Base-by-base conservation (phyloP, 1,284 basidiomycete species). In the Malassezia globosa region DNA sequence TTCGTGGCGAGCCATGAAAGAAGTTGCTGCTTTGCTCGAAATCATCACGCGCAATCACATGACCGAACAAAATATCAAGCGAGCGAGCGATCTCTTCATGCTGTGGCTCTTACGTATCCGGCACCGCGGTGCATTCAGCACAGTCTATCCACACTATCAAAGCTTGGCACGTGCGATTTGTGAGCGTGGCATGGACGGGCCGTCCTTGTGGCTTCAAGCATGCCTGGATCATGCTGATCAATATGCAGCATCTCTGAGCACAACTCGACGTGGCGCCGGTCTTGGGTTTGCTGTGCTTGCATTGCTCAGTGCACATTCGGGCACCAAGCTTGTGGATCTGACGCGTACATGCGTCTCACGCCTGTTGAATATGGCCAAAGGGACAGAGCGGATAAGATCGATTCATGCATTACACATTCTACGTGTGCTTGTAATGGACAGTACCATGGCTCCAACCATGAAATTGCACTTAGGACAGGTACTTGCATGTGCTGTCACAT, bases 1-100 rank as follows among this genome's bases (percentile, higher is more conserved):
- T 35, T 65, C 63, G 11, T 73, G 72, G 72, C 51, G 72, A 24
- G 67, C 69, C 26, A 67, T 73, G 58, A 72, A 72, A 50, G 72
- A 73, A 46, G 66, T 68, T 7, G 61, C 69, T 16, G 66, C 65
- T 10, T 55, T 73, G n/a, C 56, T 70, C 18, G 65, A 56, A 2
- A 51, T 70, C 4, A 55, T 70, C 4, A 54, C 13, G 56, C 46
- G 6, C 29, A 13, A 10, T 10, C 29, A 60, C 33, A 45, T 48
- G 3, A 31, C 29, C 11, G 29, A 31, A 31, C 11, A 31, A 13
- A 5, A 11, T 11, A 16, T 31, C 2, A 11, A 31, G 29, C 11
- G 16, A 31, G 60, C 68, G 11, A 72, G 66, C 22, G 56, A 52
- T 16, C 58, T 64, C n/a, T 72, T 69, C 52, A 59, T 59, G 18